These are phyloP conservation scores for Tricholoma saponaceum DNA, from an alignment of 768 basidiomycete species.

Conservation along the genomic window DNA sequence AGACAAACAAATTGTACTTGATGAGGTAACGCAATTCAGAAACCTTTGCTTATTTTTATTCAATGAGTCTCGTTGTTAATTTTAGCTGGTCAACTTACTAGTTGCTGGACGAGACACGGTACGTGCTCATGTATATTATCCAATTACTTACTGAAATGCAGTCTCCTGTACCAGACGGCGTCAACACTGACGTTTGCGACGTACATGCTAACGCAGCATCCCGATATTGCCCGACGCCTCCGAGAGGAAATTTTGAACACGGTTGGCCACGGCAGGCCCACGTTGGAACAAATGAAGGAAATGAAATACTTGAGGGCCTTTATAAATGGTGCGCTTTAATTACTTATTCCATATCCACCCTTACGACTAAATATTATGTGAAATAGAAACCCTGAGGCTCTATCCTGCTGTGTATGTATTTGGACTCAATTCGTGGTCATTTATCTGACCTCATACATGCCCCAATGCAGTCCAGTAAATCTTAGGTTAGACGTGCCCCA, in stretches of 20 bases:
- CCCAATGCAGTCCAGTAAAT: neutral
- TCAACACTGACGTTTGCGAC: conserved; percentile 47
- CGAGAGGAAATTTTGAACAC: too few relatives aligned
- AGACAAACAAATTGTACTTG: conserved; percentile 18
- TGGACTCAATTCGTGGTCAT: neutral
- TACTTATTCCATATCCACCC: neutral
- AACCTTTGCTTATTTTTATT: neutral
- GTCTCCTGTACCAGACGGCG: conserved; percentile 32
- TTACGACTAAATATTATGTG: neutral
- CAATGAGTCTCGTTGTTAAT: conserved; percentile 7
- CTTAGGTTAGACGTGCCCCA: neutral
- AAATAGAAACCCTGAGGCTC: conserved; percentile 46
- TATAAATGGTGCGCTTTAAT: conserved; percentile 43
- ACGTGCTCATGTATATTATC: neutral
- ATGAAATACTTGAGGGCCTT: too few relatives aligned
- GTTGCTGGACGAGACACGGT: conserved; percentile 44
- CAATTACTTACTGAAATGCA: neutral
- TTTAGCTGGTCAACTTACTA: conserved; percentile 33
- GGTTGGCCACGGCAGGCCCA: conserved; percentile 43
- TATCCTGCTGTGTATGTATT: conserved; percentile 46
- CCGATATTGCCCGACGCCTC: too few relatives aligned
- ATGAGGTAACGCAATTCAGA: conserved; percentile 13
- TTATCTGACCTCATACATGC: neutral
- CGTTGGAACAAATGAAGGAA: too few relatives aligned
- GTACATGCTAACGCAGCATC: too few relatives aligned